phyloP scores from a whole-genome alignment of 495 filamentous ascomycete genomes.

The Neurospora sp. region DNA sequence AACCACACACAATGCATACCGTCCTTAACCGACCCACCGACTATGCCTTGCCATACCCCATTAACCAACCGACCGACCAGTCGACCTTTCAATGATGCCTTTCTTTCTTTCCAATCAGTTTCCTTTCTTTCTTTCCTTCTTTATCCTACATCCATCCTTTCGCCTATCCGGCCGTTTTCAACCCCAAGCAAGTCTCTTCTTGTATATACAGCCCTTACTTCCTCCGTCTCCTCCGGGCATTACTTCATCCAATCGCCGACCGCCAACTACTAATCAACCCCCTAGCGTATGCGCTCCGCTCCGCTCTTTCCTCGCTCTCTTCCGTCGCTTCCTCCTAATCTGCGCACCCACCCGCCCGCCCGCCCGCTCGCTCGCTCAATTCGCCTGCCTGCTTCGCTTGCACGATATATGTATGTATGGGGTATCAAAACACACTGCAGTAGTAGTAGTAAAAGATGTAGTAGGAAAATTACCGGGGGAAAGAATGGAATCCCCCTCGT shows the following conservation, averaged over 20 bases:
- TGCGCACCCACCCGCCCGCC: not conserved
- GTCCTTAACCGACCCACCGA: not conserved
- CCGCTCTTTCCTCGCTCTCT: no score
- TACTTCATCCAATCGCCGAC: no score
- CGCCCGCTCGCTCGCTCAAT: not conserved
- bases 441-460: not conserved
- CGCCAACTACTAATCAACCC: no score
- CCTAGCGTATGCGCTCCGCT: no score
- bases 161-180: no score
- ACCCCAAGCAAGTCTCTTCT: no score
- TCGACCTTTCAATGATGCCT: not conserved
- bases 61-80: not conserved
- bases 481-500: no score
- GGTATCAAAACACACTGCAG: not conserved
- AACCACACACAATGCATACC: not conserved
- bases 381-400: not conserved
- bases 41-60: not conserved
- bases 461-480: not conserved
- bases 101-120: not conserved
- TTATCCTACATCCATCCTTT: not conserved
- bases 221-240: no score
- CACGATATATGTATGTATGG: not conserved
- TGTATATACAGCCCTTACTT: not conserved
- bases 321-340: no score
- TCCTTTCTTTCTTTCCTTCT: not conserved